Percentiles rank a stretch among this genome's conserved stretches.
Evolutionary conservation across 257 asterid genomes (phyloP).

Genomic region (Thymus mandschuricus): DNA sequence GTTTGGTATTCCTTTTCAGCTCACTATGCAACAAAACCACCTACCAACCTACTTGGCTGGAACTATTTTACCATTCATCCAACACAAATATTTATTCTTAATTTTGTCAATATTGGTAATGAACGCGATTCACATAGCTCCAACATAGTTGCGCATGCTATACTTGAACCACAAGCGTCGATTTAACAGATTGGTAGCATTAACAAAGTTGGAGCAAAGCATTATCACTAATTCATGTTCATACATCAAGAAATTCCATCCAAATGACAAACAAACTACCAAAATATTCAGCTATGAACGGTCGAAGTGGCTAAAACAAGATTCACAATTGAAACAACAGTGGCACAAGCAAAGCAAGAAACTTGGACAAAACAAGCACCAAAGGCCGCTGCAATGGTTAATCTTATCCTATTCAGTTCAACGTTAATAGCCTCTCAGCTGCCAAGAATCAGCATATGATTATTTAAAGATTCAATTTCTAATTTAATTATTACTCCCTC

Average conservation of each 20-base stretch:
- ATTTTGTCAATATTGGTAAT: background rate
- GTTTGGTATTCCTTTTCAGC: background rate
- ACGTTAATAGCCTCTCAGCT: background rate
- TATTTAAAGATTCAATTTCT: background rate
- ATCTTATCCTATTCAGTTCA: background rate
- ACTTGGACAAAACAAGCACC: background rate
- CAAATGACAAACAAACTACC: background rate
- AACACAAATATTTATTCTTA: background rate
- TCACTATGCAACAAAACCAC: background rate
- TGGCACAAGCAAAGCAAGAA: slow-evolving; percentile 19
- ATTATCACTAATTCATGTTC: background rate
- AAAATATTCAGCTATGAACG: background rate
- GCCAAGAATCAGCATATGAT: background rate
- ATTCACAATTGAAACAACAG: slow-evolving; percentile 3
- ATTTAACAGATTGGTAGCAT: background rate
- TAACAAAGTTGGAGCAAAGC: background rate
- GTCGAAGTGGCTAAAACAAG: background rate
- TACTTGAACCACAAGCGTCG: background rate
- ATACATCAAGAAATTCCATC: slow-evolving; percentile 8
- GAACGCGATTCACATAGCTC: slow-evolving; percentile 25
- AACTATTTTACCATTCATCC: background rate
- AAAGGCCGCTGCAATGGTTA: background rate
- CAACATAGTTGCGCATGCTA: slow-evolving; percentile 25
- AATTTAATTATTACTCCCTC: too few species aligned
- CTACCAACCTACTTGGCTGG: background rate